Base-by-base conservation (phyloP, 176 grass and related monocot genomes). In the Rhynchospora pubera region DNA sequence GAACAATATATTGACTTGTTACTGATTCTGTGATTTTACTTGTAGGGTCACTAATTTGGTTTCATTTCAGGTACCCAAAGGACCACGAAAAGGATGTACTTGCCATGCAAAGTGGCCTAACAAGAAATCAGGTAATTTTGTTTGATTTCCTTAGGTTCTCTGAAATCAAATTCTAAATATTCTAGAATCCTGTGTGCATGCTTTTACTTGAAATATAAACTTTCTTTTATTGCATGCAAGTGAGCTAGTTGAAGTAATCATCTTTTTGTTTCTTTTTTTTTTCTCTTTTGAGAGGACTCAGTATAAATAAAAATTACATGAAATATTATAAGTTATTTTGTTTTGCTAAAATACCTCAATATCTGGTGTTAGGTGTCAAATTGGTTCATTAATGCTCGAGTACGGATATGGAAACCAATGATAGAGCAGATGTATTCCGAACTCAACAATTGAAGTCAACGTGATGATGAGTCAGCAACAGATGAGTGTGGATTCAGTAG, bases 51-150 rank as follows among this genome's bases (percentile, higher is more conserved):
- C 16, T 52, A 59, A 83, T 82, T 50, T 14, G 18, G n/a, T 81
- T 81, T 56, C 57, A 42, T 39, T 91, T 71, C 85, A 99, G 96
- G 86, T 99, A 99, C 24, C 96, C 96, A 0, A 95, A 91, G 68
- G 96, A 99, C 86, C 89, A 83, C 39, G 92, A 95, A 86, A 99
- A 99, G 86, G 91, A 99, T 65, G 81, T 95, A 79, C 87, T 99
- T 18, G 96, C 96, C 2, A 82, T 65, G 1, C 93, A 91, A 88
- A 99, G 92, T 63, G 92, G 96, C 7, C 79, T 99, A 64, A 99
- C 84, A 64, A 87, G 91, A 87, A 95, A 88, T 83, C 96, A 95
- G 92, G 96, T 93, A 81, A 77, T n/a, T 51, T 53, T 53, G 22
- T 75, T 71, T 71, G n/a, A 5, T 48, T 23, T 46, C 18, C n/a